Evolutionary conservation across 2,329 filamentous ascomycete genomes (phyloP).

Genomic region (Hypoxylon sp.): DNA sequence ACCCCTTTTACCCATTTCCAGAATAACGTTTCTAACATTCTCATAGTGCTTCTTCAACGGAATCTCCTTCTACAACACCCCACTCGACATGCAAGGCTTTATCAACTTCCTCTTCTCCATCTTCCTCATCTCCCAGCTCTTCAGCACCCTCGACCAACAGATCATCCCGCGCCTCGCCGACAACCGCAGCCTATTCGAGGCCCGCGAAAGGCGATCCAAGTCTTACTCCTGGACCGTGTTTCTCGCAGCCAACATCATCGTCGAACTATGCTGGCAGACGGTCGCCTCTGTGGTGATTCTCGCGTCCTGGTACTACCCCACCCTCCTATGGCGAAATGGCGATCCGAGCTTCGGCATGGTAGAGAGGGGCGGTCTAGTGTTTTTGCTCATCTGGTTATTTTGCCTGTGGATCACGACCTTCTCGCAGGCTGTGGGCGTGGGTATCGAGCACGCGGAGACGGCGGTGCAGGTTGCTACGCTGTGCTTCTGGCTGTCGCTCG

Average conservation of each 20-base stretch:
- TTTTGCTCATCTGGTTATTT: background rate
- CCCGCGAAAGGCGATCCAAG: slow-evolving; percentile 83
- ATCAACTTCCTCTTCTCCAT: slow-evolving; percentile 69
- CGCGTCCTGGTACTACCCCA: slow-evolving; percentile 36
- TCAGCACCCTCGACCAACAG: slow-evolving; percentile 82
- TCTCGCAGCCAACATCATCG: slow-evolving; percentile 83
- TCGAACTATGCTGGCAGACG: slow-evolving; percentile 72
- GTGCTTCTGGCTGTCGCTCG: background rate
- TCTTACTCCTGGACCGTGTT: slow-evolving; percentile 88
- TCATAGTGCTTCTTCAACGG: slow-evolving; percentile 78
- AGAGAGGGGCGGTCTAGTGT: background rate
- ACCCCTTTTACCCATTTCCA: slow-evolving; percentile 50
- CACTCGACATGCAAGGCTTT: slow-evolving; percentile 78
- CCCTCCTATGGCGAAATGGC: slow-evolving; percentile 20
- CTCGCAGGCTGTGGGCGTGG: slow-evolving; percentile 18
- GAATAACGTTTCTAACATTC: too few species aligned
- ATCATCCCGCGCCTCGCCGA: slow-evolving; percentile 87
- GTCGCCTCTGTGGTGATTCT: slow-evolving; percentile 6
- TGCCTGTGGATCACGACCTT: slow-evolving; percentile 12
- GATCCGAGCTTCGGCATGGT: background rate
- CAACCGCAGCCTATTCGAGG: slow-evolving; percentile 84
- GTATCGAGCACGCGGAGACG: slow-evolving; percentile 9
- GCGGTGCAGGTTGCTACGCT: slow-evolving; percentile 28
- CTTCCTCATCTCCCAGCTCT: slow-evolving; percentile 68
- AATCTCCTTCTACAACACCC: slow-evolving; percentile 85